Conservation (phyloP, 164 flowering plant species). For the Annona cherimola region DNA sequence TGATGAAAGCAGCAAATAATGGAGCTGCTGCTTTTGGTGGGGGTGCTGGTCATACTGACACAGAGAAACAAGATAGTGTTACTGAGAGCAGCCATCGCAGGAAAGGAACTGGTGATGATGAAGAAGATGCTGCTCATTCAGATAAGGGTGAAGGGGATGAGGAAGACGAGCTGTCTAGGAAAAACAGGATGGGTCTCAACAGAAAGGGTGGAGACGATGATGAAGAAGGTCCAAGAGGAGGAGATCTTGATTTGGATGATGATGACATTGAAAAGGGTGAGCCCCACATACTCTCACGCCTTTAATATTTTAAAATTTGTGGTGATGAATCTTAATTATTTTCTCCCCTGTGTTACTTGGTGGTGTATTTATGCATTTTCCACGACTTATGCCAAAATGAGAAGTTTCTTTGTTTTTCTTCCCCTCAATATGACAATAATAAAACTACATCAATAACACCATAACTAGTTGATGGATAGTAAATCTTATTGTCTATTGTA, state of each 20-base stretch:
- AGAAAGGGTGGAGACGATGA: conserved; percentile 74
- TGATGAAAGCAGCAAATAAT: conserved; percentile 93
- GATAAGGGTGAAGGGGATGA: conserved; percentile 88
- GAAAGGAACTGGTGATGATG: conserved; percentile 60
- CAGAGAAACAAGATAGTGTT: conserved; percentile 48
- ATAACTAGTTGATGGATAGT: too few species aligned
- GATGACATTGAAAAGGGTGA: conserved; percentile 95
- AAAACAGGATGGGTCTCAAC: conserved; percentile 66
- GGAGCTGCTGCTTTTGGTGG: conserved; percentile 98
- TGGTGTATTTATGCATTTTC: background rate
- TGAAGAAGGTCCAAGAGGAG: conserved; percentile 85
- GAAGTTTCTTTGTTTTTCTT: background rate
- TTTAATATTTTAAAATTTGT: too few species aligned
- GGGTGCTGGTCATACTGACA: conserved; percentile 86
- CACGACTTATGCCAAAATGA: background rate
- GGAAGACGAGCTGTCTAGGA: conserved; percentile 79
- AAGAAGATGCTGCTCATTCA: conserved; percentile 58
- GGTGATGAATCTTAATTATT: background rate
- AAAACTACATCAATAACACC: too few species aligned
- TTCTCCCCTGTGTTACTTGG: background rate
- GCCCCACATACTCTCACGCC: conserved; percentile 1
- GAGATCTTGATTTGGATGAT: conserved; percentile 80
- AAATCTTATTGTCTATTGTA: too few species aligned
- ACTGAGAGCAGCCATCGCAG: conserved; percentile 57
- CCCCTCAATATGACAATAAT: too few species aligned